Evolutionary conservation across 805 yeast species (phyloP), one percentile per base, ranked within the genome.

Genomic region (Metschnikowia borealis): DNA sequence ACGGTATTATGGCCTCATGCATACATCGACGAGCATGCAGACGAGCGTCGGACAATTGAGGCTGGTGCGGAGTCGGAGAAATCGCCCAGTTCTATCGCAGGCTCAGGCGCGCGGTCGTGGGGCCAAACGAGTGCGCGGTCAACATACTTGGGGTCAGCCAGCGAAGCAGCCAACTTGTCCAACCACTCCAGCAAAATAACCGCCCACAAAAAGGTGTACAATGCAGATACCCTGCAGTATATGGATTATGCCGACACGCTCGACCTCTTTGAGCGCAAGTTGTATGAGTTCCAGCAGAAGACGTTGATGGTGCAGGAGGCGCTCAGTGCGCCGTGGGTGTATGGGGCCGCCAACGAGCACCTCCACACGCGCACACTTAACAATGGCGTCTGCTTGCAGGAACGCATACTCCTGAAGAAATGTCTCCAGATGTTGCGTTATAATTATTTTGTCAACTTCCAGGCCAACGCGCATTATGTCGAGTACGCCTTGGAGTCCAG

Each of bases 371-470:
- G 39, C 18, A 42, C 42, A 4, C 15, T 43, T 18, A 42, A 38
- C 32, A 40, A 26, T 14, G 46, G 48, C 33, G 43, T 26, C 11
- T 11, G 15, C 2, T 23, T 31, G 38, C 47, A 36, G 26, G 47
- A 43, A 20, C 44, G 38, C 33, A 34, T 54, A 4, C 42, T 49
- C 31, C 42, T 48, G 33, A 13, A 29, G 33, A 32, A 33, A 4
- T 49, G 44, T 36, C n/a, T 54, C 33, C 46, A 46, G 35, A 17
- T 15, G 21, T 44, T 54, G 49, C 51, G 53, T 7, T 52, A 34
- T 46, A 49, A 46, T 40, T 54, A 52, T 32, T 49, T 46, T 31
- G 57, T 51, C 38, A 23, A 34, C 36, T 49, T 52, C 36, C 51
- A 52, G 50, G 44, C 52, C 31, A 45, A 40, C 35, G 14, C 15